A percentile compares a stretch with the other conserved stretches of the same genome.
Evolutionary conservation across 1,139 yeast genomes (phyloP).

Genomic region (Hemisphaericaspora xylanilytica): DNA sequence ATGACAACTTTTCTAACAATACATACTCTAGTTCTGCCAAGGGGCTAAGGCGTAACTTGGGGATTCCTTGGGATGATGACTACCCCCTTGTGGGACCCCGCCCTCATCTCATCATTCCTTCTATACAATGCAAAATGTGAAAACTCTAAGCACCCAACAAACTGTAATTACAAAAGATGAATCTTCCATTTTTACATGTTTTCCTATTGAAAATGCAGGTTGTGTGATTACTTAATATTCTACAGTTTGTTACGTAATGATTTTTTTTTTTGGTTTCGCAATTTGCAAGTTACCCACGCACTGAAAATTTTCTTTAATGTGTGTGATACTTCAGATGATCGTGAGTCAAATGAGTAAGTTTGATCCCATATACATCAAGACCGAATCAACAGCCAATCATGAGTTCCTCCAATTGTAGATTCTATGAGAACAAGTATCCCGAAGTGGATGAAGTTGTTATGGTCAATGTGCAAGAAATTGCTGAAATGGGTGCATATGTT

Average conservation of each 20-base stretch:
- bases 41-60: too few relatives aligned
- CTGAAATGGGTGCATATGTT: conserved; percentile 98
- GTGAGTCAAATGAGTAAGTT: not conserved
- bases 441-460: conserved; percentile 98
- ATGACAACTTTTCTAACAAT: too few relatives aligned
- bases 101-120: too few relatives aligned
- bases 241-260: conserved; percentile 1
- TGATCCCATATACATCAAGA: not conserved
- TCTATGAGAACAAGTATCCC: conserved; percentile 96
- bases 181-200: not conserved
- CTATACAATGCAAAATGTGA: not conserved
- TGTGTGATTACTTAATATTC: not conserved
- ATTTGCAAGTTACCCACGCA: not conserved
- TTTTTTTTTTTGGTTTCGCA: too few relatives aligned
- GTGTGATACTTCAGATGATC: not conserved
- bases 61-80: too few relatives aligned
- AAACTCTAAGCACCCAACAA: too few relatives aligned
- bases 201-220: not conserved
- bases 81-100: too few relatives aligned
- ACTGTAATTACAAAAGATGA: not conserved
- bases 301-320: not conserved
- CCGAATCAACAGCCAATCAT: conserved; percentile 25
- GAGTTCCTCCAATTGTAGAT: conserved; percentile 93
- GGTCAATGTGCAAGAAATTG: conserved; percentile 98
- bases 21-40: too few relatives aligned